Conservation (phyloP, 2,329 filamentous ascomycete species). For the Beauveria australis region DNA sequence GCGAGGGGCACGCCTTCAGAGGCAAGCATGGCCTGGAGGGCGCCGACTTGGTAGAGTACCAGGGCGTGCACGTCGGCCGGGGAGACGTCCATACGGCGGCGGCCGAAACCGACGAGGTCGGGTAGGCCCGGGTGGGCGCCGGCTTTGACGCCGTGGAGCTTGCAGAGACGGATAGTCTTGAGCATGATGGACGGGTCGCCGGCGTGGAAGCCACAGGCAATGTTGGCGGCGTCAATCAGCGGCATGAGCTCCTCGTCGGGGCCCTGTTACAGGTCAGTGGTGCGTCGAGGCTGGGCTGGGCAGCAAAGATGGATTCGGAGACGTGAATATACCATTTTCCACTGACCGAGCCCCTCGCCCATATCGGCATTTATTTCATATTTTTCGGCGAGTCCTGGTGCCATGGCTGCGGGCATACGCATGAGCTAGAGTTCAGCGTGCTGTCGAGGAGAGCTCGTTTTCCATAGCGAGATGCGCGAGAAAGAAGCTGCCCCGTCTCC, state of each 20-base stretch:
- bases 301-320: no score
- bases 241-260: constrained; percentile 54
- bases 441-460: no score
- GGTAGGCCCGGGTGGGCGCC: constrained; percentile 58
- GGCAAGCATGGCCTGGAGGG: constrained; percentile 50
- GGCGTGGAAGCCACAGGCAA: constrained; percentile 53
- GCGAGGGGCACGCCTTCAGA: constrained; percentile 46
- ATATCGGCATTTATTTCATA: constrained; percentile 41
- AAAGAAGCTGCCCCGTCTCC: no score
- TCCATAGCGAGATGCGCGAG: no score
- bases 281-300: no score
- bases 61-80: constrained; percentile 49
- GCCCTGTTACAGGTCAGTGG: constrained; percentile 26
- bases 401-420: background rate
- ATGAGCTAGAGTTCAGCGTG: no score
- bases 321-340: constrained; percentile 24
- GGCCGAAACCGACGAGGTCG: constrained; percentile 58
- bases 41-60: constrained; percentile 55
- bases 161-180: constrained; percentile 49
- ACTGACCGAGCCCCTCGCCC: constrained; percentile 41
- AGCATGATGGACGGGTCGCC: constrained; percentile 59
- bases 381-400: background rate
- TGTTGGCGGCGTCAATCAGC: constrained; percentile 53
- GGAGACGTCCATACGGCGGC: constrained; percentile 51
- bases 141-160: constrained; percentile 45